These are phyloP conservation scores for Candida sp. DNA, from an alignment of 1,139 yeast species.

Conservation along the genomic window DNA sequence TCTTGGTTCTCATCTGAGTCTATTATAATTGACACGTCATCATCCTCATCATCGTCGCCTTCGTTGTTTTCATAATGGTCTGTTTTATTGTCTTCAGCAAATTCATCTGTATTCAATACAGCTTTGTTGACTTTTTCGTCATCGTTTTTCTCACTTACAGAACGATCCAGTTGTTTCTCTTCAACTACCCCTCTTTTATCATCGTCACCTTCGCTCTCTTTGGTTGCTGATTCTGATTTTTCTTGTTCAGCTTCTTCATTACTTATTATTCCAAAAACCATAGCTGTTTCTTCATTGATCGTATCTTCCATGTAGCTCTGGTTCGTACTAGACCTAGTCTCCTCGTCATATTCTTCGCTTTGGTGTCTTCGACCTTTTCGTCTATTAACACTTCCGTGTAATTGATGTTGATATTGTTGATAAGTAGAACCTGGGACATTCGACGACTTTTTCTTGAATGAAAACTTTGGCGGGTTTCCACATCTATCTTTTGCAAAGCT, in stretches of 20 bases:
- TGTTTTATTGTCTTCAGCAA: slow-evolving; percentile 10
- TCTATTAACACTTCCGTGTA: slow-evolving; percentile 6
- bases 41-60: slow-evolving; percentile 37
- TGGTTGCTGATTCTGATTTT: slow-evolving; percentile 5
- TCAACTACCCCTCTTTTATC: slow-evolving; percentile 11
- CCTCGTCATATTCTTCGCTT: slow-evolving; percentile 9
- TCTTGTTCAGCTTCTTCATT: slow-evolving; percentile 10
- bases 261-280: slow-evolving; percentile 45
- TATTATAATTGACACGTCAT: slow-evolving; percentile 42
- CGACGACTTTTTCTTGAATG: slow-evolving; percentile 31
- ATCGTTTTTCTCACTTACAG: slow-evolving; percentile 4
- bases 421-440: slow-evolving; percentile 10
- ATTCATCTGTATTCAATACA: slow-evolving; percentile 3
- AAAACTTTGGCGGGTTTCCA: slow-evolving; percentile 46
- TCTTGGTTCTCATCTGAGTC: slow-evolving; percentile 29
- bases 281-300: slow-evolving; percentile 41
- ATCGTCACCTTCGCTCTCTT: slow-evolving; percentile 5
- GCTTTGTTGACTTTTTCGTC: neutral
- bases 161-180: slow-evolving; percentile 14
- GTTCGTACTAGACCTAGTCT: slow-evolving; percentile 5
- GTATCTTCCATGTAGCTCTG: slow-evolving; percentile 13
- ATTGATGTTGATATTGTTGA: slow-evolving; percentile 9
- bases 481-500: slow-evolving; percentile 49
- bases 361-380: slow-evolving; percentile 3
- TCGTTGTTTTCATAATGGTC: slow-evolving; percentile 23